Conservation (phyloP, 148 eudicot genomes). For the Rhododendron molle region DNA sequence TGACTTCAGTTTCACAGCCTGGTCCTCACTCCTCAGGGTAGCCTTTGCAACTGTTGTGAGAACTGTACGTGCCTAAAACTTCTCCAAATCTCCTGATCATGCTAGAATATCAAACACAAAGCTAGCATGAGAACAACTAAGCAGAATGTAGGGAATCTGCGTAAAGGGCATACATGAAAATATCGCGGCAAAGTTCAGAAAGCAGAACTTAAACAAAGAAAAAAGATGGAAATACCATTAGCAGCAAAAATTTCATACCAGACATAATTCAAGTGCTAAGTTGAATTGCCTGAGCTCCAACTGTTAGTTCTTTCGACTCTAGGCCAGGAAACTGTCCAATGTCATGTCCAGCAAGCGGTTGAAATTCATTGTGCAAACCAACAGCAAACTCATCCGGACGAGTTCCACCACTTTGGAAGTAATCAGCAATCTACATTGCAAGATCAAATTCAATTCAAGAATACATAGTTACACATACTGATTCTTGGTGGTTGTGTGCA, state of each 20-base stretch:
- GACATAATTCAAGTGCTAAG: conserved; percentile 16
- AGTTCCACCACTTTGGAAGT: conserved; percentile 64
- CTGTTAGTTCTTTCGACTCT: conserved; percentile 18
- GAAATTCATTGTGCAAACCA: conserved; percentile 70
- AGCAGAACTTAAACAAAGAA: background rate
- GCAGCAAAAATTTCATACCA: background rate
- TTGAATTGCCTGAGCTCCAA: conserved; percentile 21
- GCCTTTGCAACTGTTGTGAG: background rate
- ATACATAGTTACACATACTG: background rate
- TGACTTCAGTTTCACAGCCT: background rate
- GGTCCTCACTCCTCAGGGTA: background rate
- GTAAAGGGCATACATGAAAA: background rate
- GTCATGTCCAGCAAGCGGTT: conserved; percentile 57
- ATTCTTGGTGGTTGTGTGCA: background rate
- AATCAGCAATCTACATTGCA: conserved; percentile 70
- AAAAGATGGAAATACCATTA: background rate
- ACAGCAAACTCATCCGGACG: conserved; percentile 68
- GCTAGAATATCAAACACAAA: background rate
- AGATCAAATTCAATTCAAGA: conserved; percentile 3
- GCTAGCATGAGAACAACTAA: background rate
- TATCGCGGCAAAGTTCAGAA: background rate
- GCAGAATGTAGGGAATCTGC: background rate
- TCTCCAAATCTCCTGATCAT: background rate
- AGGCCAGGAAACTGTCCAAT: conserved; percentile 93
- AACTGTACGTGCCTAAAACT: conserved; percentile 1